phyloP scores from a whole-genome alignment of 768 basidiomycete genomes.

The Fibroporia radiculosa region DNA sequence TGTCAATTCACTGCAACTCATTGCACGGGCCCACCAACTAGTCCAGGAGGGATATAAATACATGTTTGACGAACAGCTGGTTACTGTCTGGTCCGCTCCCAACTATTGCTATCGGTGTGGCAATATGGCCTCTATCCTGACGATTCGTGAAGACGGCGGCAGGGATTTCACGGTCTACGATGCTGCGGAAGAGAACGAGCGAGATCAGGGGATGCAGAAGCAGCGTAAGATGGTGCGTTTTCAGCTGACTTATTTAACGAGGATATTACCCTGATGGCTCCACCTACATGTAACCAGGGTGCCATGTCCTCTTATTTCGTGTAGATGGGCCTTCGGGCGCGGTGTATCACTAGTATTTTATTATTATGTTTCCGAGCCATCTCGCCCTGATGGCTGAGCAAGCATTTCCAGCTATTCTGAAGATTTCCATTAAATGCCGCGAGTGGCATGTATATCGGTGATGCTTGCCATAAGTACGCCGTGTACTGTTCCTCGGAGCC shows the following conservation, averaged over 20 bases:
- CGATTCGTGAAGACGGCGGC: conserved; percentile 60
- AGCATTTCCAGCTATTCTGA: too few species aligned
- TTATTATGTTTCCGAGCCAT: too few species aligned
- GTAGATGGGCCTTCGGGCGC: too few species aligned
- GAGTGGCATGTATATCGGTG: too few species aligned
- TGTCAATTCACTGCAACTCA: conserved; percentile 77
- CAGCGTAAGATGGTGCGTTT: conserved; percentile 61
- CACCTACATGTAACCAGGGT: not conserved
- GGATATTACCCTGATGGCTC: too few species aligned
- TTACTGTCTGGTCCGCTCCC: conserved; percentile 90
- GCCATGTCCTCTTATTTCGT: conserved; percentile 2
- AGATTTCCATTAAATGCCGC: too few species aligned
- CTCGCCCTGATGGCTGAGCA: too few species aligned
- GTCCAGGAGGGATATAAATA: conserved; percentile 95
- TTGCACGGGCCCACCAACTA: conserved; percentile 94
- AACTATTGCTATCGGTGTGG: conserved; percentile 86
- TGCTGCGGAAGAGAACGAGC: conserved; percentile 84
- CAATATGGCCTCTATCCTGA: conserved; percentile 88
- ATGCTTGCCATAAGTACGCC: too few species aligned
- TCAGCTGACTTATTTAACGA: not conserved
- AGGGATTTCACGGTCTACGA: conserved; percentile 76
- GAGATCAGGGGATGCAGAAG: conserved; percentile 68
- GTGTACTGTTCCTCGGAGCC: too few species aligned
- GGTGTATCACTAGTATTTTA: too few species aligned
- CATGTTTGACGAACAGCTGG: conserved; percentile 91